Percentiles rank a stretch among this genome's conserved stretches.
phyloP scores from a whole-genome alignment of 441 rosid genomes.

The Biscutella laevigata region DNA sequence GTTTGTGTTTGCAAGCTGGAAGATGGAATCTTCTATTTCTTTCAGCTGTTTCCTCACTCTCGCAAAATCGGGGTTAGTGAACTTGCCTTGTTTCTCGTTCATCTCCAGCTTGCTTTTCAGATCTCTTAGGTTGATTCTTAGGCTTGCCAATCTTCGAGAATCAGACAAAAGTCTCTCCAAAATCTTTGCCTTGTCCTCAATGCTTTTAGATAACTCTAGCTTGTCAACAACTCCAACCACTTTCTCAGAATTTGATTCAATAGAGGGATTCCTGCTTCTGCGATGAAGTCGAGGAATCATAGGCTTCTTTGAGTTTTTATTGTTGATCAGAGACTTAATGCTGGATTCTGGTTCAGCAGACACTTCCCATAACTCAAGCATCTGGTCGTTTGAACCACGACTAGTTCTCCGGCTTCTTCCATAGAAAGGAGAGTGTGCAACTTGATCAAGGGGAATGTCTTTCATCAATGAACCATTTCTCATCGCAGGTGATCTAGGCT shows the following conservation, averaged over 20 bases:
- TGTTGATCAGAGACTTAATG: slow-evolving; percentile 20
- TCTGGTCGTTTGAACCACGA: slow-evolving; percentile 39
- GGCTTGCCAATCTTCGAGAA: slow-evolving; percentile 49
- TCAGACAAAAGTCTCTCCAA: slow-evolving; percentile 66
- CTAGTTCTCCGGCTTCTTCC: slow-evolving; percentile 41
- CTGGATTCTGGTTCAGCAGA: slow-evolving; percentile 39
- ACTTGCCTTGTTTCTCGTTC: slow-evolving; percentile 47
- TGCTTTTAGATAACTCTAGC: slow-evolving; percentile 46
- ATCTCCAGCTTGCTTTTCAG: slow-evolving; percentile 52
- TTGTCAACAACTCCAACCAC: slow-evolving; percentile 36
- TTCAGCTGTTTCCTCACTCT: slow-evolving; percentile 48
- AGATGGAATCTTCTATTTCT: slow-evolving; percentile 56
- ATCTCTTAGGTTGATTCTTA: slow-evolving; percentile 47
- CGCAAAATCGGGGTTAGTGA: slow-evolving; percentile 39
- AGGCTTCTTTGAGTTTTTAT: slow-evolving; percentile 22
- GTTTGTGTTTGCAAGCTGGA: slow-evolving; percentile 43
- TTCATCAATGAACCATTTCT: slow-evolving; percentile 50
- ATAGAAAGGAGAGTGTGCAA: slow-evolving; percentile 41
- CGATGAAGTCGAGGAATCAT: slow-evolving; percentile 21
- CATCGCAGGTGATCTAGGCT: slow-evolving; percentile 27
- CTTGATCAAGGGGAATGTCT: slow-evolving; percentile 90
- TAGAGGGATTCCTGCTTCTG: slow-evolving; percentile 32
- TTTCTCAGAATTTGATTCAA: slow-evolving; percentile 32
- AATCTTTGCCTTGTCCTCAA: slow-evolving; percentile 43
- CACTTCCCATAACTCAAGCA: slow-evolving; percentile 71